Conservation (phyloP, 2,329 filamentous ascomycete genomes). For the Penicillium corylophilum region DNA sequence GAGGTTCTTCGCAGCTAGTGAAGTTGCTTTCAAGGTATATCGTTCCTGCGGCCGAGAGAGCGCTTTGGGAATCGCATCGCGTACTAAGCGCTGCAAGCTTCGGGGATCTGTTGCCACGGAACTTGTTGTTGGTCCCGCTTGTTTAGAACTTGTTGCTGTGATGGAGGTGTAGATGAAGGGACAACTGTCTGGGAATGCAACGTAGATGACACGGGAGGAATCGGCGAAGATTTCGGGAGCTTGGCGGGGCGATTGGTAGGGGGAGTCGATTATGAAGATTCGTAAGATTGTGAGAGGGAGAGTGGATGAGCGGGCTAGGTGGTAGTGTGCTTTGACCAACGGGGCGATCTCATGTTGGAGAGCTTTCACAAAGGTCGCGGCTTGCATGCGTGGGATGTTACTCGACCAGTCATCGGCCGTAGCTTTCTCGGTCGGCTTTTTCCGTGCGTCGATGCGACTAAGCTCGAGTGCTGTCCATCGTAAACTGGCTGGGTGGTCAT, state of each 20-base stretch:
- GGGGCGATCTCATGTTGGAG: constrained; percentile 73
- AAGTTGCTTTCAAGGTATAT: constrained; percentile 67
- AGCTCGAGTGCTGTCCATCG: constrained; percentile 57
- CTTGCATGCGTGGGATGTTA: constrained; percentile 69
- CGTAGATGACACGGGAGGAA: constrained; percentile 69
- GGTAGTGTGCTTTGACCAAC: constrained; percentile 80
- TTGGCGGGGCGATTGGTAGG: constrained; percentile 62
- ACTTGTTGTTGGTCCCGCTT: constrained; percentile 30
- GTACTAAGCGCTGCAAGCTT: constrained; percentile 67
- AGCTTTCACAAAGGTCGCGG: constrained; percentile 73
- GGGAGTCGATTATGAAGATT: constrained; percentile 76
- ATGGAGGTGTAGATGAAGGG: constrained; percentile 70
- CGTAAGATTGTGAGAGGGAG: constrained; percentile 69
- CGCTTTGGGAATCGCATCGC: constrained; percentile 79
- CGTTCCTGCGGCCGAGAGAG: constrained; percentile 72
- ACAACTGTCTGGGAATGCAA: constrained; percentile 78
- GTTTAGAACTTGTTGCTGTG: constrained; percentile 42
- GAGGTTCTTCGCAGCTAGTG: constrained; percentile 69
- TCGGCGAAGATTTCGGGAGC: constrained; percentile 50
- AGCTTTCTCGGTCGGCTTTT: constrained; percentile 10
- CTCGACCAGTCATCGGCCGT: constrained; percentile 34
- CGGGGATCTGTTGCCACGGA: constrained; percentile 52
- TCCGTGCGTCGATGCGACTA: constrained; percentile 23
- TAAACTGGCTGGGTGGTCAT: constrained; percentile 52
- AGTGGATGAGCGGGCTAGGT: constrained; percentile 68